These are phyloP conservation scores for Lachnellula willkommii DNA, from an alignment of 2,329 filamentous ascomycete species.

Conservation along the genomic window DNA sequence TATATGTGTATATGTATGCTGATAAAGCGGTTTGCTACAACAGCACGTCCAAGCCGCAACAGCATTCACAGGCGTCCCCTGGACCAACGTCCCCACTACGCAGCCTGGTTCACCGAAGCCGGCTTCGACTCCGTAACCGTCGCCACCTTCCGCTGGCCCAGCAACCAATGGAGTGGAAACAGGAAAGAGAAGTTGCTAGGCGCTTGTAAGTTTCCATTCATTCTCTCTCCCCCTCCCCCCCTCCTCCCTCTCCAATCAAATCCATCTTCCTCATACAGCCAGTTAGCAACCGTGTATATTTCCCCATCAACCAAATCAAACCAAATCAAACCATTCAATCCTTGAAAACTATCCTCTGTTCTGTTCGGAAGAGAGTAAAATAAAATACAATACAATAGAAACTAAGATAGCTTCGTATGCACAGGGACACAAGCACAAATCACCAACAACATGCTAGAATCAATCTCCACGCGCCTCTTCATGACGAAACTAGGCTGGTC, in stretches of 20 bases:
- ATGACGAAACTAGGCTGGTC: slow-evolving; percentile 5
- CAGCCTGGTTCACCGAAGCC: slow-evolving; percentile 38
- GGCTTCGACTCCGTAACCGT: slow-evolving; percentile 49
- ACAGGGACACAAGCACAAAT: slow-evolving; percentile 1
- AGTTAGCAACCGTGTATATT: background rate
- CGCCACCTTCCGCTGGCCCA: slow-evolving; percentile 43
- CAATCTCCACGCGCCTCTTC: background rate
- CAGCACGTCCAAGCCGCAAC: background rate
- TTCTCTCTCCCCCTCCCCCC: background rate
- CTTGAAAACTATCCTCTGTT: too few relatives aligned
- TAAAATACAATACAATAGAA: too few relatives aligned
- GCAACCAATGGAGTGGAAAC: slow-evolving; percentile 47
- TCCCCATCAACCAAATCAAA: background rate
- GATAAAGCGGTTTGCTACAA: background rate
- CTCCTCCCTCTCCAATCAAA: background rate
- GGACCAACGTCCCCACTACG: slow-evolving; percentile 25
- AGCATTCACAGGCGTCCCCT: background rate
- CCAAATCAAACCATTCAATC: too few relatives aligned
- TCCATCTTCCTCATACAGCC: background rate
- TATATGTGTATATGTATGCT: too few relatives aligned
- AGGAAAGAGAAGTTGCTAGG: slow-evolving; percentile 47
- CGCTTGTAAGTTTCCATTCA: background rate
- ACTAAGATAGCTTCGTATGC: too few relatives aligned
- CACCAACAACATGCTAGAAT: background rate
- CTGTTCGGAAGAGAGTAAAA: too few relatives aligned